phyloP scores from a whole-genome alignment of 306 rosid species.

The Vachellia collinsii region DNA sequence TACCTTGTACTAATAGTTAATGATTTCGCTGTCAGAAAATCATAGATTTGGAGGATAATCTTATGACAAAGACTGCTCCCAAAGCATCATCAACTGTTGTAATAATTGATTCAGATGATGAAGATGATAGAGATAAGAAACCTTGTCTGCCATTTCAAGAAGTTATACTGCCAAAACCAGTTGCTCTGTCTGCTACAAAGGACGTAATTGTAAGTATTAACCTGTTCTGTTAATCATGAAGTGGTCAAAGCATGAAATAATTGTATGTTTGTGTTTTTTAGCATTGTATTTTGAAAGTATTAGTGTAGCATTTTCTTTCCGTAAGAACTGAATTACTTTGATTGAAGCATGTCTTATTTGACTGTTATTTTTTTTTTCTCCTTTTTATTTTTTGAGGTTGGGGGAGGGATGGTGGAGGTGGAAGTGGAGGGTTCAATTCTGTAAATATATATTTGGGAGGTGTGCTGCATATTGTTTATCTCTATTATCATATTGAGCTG shows the following conservation, averaged over 20 bases:
- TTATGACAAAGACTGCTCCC: constrained; percentile 26
- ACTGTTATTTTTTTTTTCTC: too few species aligned
- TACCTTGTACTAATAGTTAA: constrained; percentile 5
- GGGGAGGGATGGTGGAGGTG: background rate
- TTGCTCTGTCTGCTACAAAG: constrained; percentile 44
- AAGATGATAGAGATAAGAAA: constrained; percentile 51
- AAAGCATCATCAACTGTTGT: constrained; percentile 45
- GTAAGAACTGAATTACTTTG: constrained; percentile 9
- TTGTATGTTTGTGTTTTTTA: constrained; percentile 8
- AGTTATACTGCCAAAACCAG: constrained; percentile 46
- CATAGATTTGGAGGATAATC: constrained; percentile 60
- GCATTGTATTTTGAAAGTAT: constrained; percentile 29
- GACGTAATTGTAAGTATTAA: constrained; percentile 54
- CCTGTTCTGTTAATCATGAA: constrained; percentile 21
- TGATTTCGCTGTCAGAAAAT: constrained; percentile 32
- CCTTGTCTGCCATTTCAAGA: constrained; percentile 49
- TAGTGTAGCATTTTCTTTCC: constrained; percentile 12
- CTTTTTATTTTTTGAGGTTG: too few species aligned
- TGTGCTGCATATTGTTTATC: background rate
- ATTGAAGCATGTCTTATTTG: constrained; percentile 7
- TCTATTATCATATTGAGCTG: background rate
- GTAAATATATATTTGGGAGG: constrained; percentile 11
- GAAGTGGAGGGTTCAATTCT: background rate
- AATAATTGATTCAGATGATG: constrained; percentile 84
- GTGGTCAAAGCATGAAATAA: constrained; percentile 13